Evolutionary conservation across 805 yeast genomes (phyloP).

Genomic region (Jamesozyma lodderae): DNA sequence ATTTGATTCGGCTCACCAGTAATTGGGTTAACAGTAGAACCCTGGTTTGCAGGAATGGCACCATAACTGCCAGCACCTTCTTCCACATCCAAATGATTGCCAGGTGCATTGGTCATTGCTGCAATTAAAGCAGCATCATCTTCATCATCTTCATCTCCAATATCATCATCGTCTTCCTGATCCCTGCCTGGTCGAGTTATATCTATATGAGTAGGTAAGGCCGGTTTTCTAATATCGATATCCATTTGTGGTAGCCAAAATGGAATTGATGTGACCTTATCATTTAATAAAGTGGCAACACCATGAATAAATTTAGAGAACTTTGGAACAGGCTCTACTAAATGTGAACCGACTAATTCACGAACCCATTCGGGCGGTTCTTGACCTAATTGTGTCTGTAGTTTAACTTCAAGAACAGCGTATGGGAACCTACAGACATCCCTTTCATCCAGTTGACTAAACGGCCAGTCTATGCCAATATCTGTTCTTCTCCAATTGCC

Average conservation of each 20-base stretch:
- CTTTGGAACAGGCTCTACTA: slow-evolving; percentile 97
- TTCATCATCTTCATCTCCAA: slow-evolving; percentile 28
- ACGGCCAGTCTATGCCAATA: slow-evolving; percentile 96
- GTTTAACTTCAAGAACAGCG: slow-evolving; percentile 93
- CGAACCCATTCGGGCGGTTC: slow-evolving; percentile 98
- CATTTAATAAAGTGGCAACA: slow-evolving; percentile 82
- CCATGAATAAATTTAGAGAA: slow-evolving; percentile 97
- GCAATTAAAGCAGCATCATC: slow-evolving; percentile 27
- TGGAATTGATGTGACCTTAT: slow-evolving; percentile 75
- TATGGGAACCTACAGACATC: slow-evolving; percentile 94
- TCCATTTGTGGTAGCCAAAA: slow-evolving; percentile 98
- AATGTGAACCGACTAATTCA: slow-evolving; percentile 80
- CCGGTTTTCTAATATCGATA: slow-evolving; percentile 88
- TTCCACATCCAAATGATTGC: slow-evolving; percentile 61
- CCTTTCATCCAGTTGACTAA: slow-evolving; percentile 68
- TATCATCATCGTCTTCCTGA: slow-evolving; percentile 25
- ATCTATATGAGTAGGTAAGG: slow-evolving; percentile 38
- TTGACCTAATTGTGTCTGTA: slow-evolving; percentile 96
- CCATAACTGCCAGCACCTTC: slow-evolving; percentile 52
- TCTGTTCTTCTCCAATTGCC: slow-evolving; percentile 98
- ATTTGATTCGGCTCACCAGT: slow-evolving; percentile 1
- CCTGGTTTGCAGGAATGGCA: slow-evolving; percentile 16
- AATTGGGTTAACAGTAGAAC: not conserved
- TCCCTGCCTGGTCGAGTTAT: slow-evolving; percentile 26
- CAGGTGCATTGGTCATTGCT: slow-evolving; percentile 32